Base-by-base conservation (phyloP, 2,329 filamentous ascomycete species). In the Sarocladiaceae sp. region DNA sequence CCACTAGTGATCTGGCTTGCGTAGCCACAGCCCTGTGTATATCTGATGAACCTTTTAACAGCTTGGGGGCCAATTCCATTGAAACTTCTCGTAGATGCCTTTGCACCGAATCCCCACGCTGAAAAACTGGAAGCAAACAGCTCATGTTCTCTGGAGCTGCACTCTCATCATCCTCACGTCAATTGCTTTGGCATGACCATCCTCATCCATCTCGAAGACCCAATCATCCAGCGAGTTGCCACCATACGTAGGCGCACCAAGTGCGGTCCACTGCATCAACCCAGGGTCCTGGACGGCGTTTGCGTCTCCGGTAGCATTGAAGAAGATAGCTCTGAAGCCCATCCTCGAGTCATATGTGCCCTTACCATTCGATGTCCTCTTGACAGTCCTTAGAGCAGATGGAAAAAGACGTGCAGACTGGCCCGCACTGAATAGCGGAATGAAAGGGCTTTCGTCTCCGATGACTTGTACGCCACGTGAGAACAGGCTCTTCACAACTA, bases 301-400 rank as follows among this genome's bases (percentile, higher is more conserved):
- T 8, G 4, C 25, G 10, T 37, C 51, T n/a, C 39, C 39, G 3
- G 51, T 52, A 2, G 15, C 29, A 17, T 52, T 52, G 39, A 52
- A 52, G 25, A 52, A 52, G 4, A 13, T 52, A 13, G 51, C 51
- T n/a, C 51, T 23, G 23, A 52, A 52, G 12, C 51, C 51, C 20
- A 52, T 15, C 7, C 51, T 5, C 2, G 51, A 52, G 12, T 6
- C 22, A 31, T 48, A 52, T 17, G 26, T 28, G 11, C 22, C 31
- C 11, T 12, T 37, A 5, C 33, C 33, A 15, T 48, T 11, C 8
- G 7, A 10, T 28, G 8, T 48, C 17, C 8, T 36, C 17, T 31
- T 17, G 18, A 48, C 40, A 6, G 51, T 52, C n/a, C 42, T 25
- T 18, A 52, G 25, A 8, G n/a, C 20, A 8, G 51, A 48, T 8